A percentile compares a stretch with the other conserved stretches of the same genome.
Evolutionary conservation across 495 filamentous ascomycete species (phyloP).

Genomic region (Daldinia caldariorum): DNA sequence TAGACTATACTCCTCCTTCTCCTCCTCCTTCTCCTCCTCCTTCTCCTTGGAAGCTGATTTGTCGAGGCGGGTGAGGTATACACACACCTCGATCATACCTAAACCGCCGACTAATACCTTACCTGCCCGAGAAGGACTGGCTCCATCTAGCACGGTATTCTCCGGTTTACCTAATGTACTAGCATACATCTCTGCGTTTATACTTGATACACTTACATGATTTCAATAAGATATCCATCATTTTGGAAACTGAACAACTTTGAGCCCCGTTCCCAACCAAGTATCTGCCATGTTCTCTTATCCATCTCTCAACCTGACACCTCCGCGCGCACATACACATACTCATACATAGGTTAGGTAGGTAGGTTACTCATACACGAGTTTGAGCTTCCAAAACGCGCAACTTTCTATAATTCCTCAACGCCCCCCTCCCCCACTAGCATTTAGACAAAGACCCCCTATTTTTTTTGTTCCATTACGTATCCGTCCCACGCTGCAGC

Average conservation of each 20-base stretch:
- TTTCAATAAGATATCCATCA: background rate
- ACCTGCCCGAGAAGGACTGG: background rate
- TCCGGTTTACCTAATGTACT: too few species aligned
- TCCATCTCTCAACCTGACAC: background rate
- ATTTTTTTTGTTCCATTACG: constrained; percentile 1
- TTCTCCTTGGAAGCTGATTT: background rate
- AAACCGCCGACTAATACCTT: background rate
- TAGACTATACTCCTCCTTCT: background rate
- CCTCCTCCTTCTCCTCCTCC: background rate
- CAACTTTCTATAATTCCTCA: background rate
- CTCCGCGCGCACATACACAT: background rate
- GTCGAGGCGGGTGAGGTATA: background rate
- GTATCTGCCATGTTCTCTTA: background rate
- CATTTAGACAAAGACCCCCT: background rate
- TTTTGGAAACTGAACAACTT: background rate
- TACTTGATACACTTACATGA: too few species aligned
- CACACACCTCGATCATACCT: background rate
- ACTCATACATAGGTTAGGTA: background rate
- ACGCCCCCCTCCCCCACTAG: background rate
- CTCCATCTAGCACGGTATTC: background rate
- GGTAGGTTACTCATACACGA: constrained; percentile 3
- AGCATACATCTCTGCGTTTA: too few species aligned
- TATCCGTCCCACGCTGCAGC: constrained; percentile 15
- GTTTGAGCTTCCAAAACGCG: constrained; percentile 3
- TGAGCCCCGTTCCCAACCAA: background rate